These are phyloP conservation scores for Withania somnifera DNA, from an alignment of 305 asterid species.

Conservation along the genomic window DNA sequence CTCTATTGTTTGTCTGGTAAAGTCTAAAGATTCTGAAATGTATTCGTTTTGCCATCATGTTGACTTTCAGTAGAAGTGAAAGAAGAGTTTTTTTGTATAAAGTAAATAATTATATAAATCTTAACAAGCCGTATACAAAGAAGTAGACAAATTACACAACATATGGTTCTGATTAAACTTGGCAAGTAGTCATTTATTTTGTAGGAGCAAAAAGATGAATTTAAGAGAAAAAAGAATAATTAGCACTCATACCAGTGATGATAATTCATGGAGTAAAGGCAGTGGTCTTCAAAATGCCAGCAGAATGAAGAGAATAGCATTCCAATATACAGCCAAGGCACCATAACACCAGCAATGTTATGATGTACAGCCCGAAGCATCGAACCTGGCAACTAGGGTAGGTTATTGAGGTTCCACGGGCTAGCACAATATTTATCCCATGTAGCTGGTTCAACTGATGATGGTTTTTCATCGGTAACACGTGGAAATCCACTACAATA, in stretches of 20 bases:
- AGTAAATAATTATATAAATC: not conserved
- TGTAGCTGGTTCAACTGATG: constrained; percentile 40
- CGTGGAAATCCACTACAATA: constrained; percentile 96
- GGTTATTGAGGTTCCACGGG: constrained; percentile 94
- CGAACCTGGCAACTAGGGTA: constrained; percentile 86
- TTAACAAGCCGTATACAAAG: not conserved
- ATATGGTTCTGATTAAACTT: not conserved
- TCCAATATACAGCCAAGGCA: constrained; percentile 94
- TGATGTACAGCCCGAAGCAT: constrained; percentile 85
- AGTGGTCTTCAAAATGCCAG: constrained; percentile 99
- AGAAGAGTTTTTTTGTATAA: not conserved
- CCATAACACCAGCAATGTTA: constrained; percentile 95
- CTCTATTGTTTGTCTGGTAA: not conserved
- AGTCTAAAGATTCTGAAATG: not conserved
- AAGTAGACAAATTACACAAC: not conserved
- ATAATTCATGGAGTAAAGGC: constrained; percentile 96
- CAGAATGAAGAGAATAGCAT: constrained; percentile 93
- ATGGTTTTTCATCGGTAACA: constrained; percentile 34
- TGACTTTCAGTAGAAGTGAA: not conserved
- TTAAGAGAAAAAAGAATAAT: not conserved
- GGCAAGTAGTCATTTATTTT: not conserved
- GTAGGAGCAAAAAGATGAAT: not conserved
- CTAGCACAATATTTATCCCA: constrained; percentile 79
- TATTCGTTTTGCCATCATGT: not conserved
- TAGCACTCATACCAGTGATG: constrained; percentile 66